These are phyloP conservation scores for Obelidium mucronatum DNA, from an alignment of 192 early-diverging fungal genomes.

Conservation along the genomic window DNA sequence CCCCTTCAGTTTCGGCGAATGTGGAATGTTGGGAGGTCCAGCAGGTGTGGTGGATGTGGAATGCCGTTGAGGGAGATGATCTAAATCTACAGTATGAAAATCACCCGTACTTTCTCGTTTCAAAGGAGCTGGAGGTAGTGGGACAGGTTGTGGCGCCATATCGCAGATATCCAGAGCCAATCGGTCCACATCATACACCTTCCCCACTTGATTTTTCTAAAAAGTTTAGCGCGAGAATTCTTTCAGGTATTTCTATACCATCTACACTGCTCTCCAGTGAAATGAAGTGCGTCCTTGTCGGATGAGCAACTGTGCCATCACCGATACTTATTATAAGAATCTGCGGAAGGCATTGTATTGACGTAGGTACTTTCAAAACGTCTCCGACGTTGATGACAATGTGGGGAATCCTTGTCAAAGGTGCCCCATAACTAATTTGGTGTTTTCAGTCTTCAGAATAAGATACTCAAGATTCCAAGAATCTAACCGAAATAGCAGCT, in stretches of 20 bases:
- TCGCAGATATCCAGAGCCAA: constrained; percentile 17
- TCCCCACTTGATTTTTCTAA: constrained; percentile 3
- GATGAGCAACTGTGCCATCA: constrained; percentile 7
- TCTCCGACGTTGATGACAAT: background rate
- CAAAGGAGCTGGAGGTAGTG: background rate
- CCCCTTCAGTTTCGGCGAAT: background rate
- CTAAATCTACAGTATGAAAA: background rate
- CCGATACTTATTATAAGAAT: constrained; percentile 26
- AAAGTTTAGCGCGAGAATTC: background rate
- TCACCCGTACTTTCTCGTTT: background rate
- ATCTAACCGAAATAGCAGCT: constrained; percentile 1
- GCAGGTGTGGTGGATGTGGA: too few species aligned
- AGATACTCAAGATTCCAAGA: background rate
- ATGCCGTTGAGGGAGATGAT: too few species aligned
- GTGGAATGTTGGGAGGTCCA: background rate
- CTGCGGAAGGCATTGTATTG: constrained; percentile 18
- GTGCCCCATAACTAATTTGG: constrained; percentile 9
- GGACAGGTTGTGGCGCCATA: background rate
- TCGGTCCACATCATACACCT: constrained; percentile 28
- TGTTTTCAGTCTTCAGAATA: too few species aligned
- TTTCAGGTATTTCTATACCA: background rate
- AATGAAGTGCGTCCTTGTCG: constrained; percentile 22
- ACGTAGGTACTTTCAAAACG: background rate
- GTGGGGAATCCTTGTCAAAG: constrained; percentile 5
- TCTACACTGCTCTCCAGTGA: background rate